Evolutionary conservation across 345 rosid species (phyloP).

Genomic region (Lepidium aucheri): DNA sequence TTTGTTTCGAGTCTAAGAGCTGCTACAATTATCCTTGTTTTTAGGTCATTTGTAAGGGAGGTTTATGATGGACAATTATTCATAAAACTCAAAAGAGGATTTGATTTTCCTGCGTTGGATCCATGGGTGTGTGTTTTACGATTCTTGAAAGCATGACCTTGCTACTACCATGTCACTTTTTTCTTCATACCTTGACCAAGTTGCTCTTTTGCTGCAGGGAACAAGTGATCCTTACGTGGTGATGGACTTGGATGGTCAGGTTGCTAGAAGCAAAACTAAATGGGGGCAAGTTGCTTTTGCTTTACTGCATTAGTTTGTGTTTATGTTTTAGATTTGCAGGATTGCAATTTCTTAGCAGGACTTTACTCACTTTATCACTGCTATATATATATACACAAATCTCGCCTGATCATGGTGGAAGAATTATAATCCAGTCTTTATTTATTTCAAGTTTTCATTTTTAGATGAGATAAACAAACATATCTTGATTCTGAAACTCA

Average conservation of each 20-base stretch:
- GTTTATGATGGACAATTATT: slow-evolving; percentile 80
- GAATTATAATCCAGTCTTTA: background rate
- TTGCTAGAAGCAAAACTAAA: slow-evolving; percentile 65
- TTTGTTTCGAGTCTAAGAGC: background rate
- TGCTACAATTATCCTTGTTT: background rate
- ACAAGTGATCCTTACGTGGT: slow-evolving; percentile 89
- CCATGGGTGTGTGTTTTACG: slow-evolving; percentile 60
- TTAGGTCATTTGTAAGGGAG: slow-evolving; percentile 78
- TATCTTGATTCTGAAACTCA: background rate
- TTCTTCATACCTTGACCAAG: background rate
- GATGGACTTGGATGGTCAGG: slow-evolving; percentile 83
- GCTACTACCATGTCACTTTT: background rate
- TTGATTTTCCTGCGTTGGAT: slow-evolving; percentile 85
- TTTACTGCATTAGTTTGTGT: background rate
- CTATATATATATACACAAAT: background rate
- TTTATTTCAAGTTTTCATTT: background rate
- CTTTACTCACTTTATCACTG: background rate
- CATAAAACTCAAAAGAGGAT: slow-evolving; percentile 64
- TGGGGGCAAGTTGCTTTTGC: slow-evolving; percentile 22
- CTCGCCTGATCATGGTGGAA: background rate
- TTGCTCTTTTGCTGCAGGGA: slow-evolving; percentile 39
- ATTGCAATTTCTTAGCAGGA: background rate
- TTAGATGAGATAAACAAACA: background rate
- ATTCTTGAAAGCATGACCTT: background rate
- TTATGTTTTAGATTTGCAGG: background rate